Evolutionary conservation across 805 yeast genomes (phyloP).

Genomic region (Clavispora asparagi): DNA sequence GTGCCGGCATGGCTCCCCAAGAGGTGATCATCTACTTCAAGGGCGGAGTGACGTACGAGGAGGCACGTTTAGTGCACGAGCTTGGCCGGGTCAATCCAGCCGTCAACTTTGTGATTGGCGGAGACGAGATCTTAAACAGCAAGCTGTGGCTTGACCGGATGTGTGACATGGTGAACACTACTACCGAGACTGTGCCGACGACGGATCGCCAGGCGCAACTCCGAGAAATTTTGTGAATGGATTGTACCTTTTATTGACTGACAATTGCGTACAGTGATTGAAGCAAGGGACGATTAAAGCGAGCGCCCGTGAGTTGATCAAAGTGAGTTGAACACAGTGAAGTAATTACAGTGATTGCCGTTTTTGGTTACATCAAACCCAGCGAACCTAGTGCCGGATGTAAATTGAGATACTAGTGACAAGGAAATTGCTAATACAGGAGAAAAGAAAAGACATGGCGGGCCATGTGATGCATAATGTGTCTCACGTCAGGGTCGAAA

Average conservation of each 20-base stretch:
- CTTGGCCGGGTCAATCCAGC: slow-evolving; percentile 53
- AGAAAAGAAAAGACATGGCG: neutral
- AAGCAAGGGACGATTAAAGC: too few relatives aligned
- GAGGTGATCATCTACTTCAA: slow-evolving; percentile 69
- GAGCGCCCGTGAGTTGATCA: too few relatives aligned
- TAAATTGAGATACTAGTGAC: neutral
- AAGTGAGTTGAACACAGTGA: too few relatives aligned
- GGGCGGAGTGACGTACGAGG: slow-evolving; percentile 93
- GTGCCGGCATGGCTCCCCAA: slow-evolving; percentile 36
- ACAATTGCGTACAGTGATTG: too few relatives aligned
- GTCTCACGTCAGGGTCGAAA: too few relatives aligned
- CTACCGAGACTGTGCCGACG: slow-evolving; percentile 13
- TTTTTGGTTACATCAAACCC: too few relatives aligned
- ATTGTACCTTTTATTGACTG: too few relatives aligned
- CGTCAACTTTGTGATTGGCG: slow-evolving; percentile 74
- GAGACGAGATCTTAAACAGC: slow-evolving; percentile 40
- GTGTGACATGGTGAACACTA: slow-evolving; percentile 25
- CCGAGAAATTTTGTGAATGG: slow-evolving; percentile 20
- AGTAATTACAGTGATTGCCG: too few relatives aligned
- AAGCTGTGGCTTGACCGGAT: slow-evolving; percentile 27
- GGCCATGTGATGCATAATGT: slow-evolving; percentile 1
- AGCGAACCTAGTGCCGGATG: too few relatives aligned
- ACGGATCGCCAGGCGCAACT: slow-evolving; percentile 39
- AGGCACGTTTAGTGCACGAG: slow-evolving; percentile 75
- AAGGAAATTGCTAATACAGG: neutral